Base-by-base conservation (phyloP, 208 protist species). In the Acanthamoeba royreba region DNA sequence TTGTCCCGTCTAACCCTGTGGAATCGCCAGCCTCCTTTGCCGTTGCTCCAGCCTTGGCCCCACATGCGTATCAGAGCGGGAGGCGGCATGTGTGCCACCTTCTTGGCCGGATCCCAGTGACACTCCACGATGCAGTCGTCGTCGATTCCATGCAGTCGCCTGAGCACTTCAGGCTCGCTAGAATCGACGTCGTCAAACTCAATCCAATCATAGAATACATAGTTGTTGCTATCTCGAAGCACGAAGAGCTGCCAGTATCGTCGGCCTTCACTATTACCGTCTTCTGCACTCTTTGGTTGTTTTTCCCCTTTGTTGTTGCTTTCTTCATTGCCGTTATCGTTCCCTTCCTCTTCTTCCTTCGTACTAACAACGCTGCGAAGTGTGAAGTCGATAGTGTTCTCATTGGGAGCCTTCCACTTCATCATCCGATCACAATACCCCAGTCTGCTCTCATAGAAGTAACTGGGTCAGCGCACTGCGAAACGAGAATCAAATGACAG, bases 51-150 rank as follows among this genome's bases (percentile, higher is more conserved):
- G 43, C 72, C 72, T 15, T 28, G 72, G 25, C 72, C 72, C 72
- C 72, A 83, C 72, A 83, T 31, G 72, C 35, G 11, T 22, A 83
- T 19, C 2, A 83, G 72, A 5, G 72, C n/a, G 17, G 72, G 43
- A 15, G 72, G 72, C 72, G 72, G 72, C 72, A 25, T 38, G 25
- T 52, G 72, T 1, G 42, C 17, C 9, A 83, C 38, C 72, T 83
- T 83, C 72, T 83, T 83, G 72, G 72, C 72, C 43, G 72, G 72
- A 45, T 83, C 72, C 72, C 72, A 83, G 43, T 83, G 72, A 35
- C 72, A 83, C 72, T 83, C 72, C 43, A 83, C 52, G 38, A 83
- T 83, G 72, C 72, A 83, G 19, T 52, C 38, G 43, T 83, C 42
- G n/a, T 83, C 72, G 17, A 83, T 17, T 28, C 72, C 42, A 17